These are phyloP conservation scores for Panus rudis DNA, from an alignment of 768 basidiomycete species.

Conservation along the genomic window DNA sequence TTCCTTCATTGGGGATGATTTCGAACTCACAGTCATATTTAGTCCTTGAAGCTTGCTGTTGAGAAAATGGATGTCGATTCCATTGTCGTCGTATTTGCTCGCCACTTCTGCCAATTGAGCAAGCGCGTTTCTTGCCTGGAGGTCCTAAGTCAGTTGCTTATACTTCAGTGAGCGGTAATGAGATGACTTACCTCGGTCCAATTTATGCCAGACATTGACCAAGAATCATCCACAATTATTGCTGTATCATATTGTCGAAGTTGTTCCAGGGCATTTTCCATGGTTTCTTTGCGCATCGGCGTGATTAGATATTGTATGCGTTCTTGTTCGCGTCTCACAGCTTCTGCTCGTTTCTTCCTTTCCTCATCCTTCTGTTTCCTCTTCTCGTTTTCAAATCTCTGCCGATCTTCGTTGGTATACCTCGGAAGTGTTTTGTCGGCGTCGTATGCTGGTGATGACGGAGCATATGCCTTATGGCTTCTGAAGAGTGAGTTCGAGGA, in stretches of 20 bases:
- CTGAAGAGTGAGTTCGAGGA: too few relatives aligned
- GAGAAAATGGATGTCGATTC: slow-evolving; percentile 58
- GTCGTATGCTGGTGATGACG: too few relatives aligned
- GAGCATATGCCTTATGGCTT: too few relatives aligned
- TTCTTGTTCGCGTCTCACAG: too few relatives aligned
- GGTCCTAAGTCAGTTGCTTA: slow-evolving; percentile 4
- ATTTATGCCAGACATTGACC: slow-evolving; percentile 41
- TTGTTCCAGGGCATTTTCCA: slow-evolving; percentile 25
- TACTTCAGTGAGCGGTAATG: not conserved
- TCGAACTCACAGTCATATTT: slow-evolving; percentile 31
- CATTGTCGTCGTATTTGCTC: slow-evolving; percentile 44
- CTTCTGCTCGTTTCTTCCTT: too few relatives aligned
- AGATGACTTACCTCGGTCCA: slow-evolving; percentile 42
- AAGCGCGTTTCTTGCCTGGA: slow-evolving; percentile 40
- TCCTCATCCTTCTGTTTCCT: too few relatives aligned
- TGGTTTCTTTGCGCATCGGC: too few relatives aligned
- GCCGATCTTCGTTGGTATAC: too few relatives aligned
- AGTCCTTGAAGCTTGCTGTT: slow-evolving; percentile 29
- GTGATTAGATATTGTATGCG: too few relatives aligned
- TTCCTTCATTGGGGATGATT: not conserved
- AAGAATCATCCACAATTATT: slow-evolving; percentile 55
- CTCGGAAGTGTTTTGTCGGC: too few relatives aligned
- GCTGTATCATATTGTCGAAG: slow-evolving; percentile 48
- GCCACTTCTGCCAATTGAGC: slow-evolving; percentile 42
- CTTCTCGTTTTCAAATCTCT: too few relatives aligned